phyloP scores from a whole-genome alignment of 306 rosid genomes.

The Trichosanthes truncata region DNA sequence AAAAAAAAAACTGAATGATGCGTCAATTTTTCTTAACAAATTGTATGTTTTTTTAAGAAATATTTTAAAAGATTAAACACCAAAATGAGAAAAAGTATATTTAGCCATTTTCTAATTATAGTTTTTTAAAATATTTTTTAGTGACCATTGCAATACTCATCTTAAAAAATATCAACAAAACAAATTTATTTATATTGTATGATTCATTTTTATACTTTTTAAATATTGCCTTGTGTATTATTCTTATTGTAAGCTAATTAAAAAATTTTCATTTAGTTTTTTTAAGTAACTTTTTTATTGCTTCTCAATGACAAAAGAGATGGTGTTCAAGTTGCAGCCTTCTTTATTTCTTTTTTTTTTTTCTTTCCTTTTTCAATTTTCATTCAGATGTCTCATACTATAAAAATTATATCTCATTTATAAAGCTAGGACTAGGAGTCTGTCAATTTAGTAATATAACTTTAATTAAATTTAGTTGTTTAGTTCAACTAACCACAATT shows the following conservation, averaged over 20 bases:
- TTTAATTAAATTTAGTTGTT: background rate
- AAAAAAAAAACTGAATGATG: too few species aligned
- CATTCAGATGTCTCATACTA: background rate
- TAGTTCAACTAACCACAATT: background rate
- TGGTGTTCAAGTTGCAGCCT: background rate
- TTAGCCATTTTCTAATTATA: too few species aligned
- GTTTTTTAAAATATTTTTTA: background rate
- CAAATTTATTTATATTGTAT: background rate
- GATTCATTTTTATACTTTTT: background rate
- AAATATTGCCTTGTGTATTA: background rate
- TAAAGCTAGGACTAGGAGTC: background rate
- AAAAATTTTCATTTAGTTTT: background rate
- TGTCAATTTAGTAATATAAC: background rate
- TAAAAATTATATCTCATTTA: background rate
- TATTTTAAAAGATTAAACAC: too few species aligned
- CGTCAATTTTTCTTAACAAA: too few species aligned
- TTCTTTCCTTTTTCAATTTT: background rate
- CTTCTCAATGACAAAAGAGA: background rate
- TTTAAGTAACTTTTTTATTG: background rate
- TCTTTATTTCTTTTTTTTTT: background rate
- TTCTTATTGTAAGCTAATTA: background rate
- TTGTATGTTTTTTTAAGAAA: too few species aligned
- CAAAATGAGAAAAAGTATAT: too few species aligned
- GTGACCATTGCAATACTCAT: background rate
- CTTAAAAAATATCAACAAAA: background rate